Conservation (phyloP, 345 rosid genomes). For the Toxicodendron radicans region DNA sequence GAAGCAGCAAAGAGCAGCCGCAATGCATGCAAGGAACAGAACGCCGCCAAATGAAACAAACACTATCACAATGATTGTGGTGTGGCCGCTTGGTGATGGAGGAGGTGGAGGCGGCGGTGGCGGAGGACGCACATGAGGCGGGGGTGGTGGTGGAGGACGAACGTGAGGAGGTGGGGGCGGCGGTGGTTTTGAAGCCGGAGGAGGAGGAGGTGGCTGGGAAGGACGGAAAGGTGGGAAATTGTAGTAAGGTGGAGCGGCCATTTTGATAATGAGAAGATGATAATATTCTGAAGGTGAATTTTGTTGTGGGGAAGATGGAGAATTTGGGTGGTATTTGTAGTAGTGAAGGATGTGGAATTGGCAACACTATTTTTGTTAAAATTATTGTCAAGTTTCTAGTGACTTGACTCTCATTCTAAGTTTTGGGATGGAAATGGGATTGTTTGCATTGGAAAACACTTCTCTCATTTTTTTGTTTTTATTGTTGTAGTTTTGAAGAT, state of each 20-base stretch:
- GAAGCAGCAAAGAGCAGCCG: constrained; percentile 40
- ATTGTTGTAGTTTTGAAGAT: constrained; percentile 18
- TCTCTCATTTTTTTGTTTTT: constrained; percentile 1
- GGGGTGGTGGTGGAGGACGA: constrained; percentile 22
- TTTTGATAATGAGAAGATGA: constrained; percentile 14
- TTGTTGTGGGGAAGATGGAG: constrained; percentile 31
- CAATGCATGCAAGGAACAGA: constrained; percentile 48
- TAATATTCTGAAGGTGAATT: not conserved
- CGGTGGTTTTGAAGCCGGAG: constrained; percentile 12
- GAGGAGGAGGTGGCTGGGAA: constrained; percentile 12
- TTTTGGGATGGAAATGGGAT: constrained; percentile 19
- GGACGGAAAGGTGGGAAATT: constrained; percentile 31
- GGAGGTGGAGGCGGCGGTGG: constrained; percentile 27
- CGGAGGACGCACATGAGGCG: constrained; percentile 19
- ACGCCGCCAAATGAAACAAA: constrained; percentile 61
- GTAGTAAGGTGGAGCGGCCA: constrained; percentile 44
- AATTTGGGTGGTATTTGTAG: constrained; percentile 48
- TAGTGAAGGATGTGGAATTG: constrained; percentile 20
- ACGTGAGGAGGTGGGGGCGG: constrained; percentile 22
- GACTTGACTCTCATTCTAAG: constrained; percentile 61
- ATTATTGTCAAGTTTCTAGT: constrained; percentile 33
- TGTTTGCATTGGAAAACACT: constrained; percentile 74
- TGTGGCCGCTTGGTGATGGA: constrained; percentile 46
- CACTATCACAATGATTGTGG: constrained; percentile 50
- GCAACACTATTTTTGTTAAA: not conserved